These are phyloP conservation scores for Pseudonitzschia multistriata DNA, from an alignment of 108 stramenopile species.

Conservation along the genomic window DNA sequence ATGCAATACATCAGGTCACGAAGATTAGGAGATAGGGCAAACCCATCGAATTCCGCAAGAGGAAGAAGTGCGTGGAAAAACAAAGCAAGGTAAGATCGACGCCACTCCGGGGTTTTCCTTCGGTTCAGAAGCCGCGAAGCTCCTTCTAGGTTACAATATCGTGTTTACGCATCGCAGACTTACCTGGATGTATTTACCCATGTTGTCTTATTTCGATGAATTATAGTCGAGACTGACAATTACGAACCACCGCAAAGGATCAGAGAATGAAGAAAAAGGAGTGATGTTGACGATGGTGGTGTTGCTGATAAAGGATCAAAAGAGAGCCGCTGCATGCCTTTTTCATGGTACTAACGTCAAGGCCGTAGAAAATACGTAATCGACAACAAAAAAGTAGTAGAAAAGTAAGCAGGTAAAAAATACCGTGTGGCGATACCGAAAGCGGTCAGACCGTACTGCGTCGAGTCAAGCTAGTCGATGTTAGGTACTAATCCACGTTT, in stretches of 20 bases:
- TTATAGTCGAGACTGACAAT: neutral
- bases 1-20: constrained; percentile 6
- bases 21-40: neutral
- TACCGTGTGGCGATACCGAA: neutral
- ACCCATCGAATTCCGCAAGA: constrained; percentile 1
- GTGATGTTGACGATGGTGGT: neutral
- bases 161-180: too few species aligned
- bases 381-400: neutral
- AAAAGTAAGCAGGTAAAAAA: neutral
- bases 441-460: neutral
- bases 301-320: neutral
- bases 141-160: neutral
- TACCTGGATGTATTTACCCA: constrained; percentile 94
- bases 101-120: neutral
- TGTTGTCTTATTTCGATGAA: constrained; percentile 38
- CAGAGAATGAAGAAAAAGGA: neutral
- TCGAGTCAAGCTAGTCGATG: neutral
- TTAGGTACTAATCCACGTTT: too few species aligned
- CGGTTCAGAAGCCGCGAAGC: neutral
- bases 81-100: constrained; percentile 11
- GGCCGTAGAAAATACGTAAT: neutral
- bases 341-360: neutral
- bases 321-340: too few species aligned
- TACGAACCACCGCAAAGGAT: neutral
- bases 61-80: constrained; percentile 20